Evolutionary conservation across 2,329 filamentous ascomycete genomes (phyloP), one percentile per base, ranked within the genome.

Genomic region (Neofusicoccum kwambonambiense): DNA sequence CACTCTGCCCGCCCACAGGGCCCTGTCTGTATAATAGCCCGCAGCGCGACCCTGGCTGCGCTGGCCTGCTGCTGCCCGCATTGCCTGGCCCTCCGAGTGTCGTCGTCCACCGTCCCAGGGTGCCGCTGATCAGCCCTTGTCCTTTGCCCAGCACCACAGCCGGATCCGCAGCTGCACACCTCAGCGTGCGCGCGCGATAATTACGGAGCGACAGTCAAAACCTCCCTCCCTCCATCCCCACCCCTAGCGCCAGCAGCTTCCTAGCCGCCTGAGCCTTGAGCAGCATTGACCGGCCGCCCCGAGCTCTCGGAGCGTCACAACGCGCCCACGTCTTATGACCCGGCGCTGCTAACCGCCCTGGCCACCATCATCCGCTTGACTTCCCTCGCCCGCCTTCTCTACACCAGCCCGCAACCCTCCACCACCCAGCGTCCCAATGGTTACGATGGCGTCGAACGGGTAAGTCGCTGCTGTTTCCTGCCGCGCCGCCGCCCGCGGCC

Each of bases 391-490:
- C 62, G 31, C 50, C 47, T 31, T 31, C 27, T 31, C 27, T 34
- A 35, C 62, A 52, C 39, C 54, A 57, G 13, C 54, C 54, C 54
- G 37, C 54, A 56, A 44, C 37, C 22, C 50, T 35, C 50, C 17
- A 17, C 62, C 50, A 39, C 44, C 52, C 51, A 45, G 31, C 35
- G 62, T 57, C 62, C 75, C 74, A 76, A 79, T 79, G 77, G 73
- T 77, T 71, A 78, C 77, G 71, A 79, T 79, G 77, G 74, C 77
- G 70, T 76, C 76, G 70, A 78, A 77, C 75, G 77, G 77, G 77
- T 79, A 72, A 76, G 77, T 78, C 65, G 37, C 27, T 31, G 27
- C 27, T 31, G 27, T 31, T 31, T 31, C 27, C 27, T 31, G 27
- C 27, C 4, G 27, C 27, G 27, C 27, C 27, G 4, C 27, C 27